phyloP scores from a whole-genome alignment of 257 asterid species.

The Craterostigma plantagineum region DNA sequence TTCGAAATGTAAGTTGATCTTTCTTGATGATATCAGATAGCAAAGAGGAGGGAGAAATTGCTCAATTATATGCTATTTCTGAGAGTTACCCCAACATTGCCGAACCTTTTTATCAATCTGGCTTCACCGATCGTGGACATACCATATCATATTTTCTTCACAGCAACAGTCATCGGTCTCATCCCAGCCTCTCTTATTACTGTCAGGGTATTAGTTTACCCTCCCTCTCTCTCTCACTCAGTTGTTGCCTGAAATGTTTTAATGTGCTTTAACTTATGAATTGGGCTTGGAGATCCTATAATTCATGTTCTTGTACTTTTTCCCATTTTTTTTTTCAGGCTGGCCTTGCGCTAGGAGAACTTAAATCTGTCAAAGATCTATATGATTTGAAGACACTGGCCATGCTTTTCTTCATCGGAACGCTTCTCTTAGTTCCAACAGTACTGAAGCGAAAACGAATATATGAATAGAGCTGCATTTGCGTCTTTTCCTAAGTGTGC shows the following conservation, averaged over 20 bases:
- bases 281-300: neutral
- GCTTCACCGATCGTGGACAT: constrained; percentile 94
- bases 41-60: constrained; percentile 71
- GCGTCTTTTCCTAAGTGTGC: too few relatives aligned
- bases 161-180: constrained; percentile 78
- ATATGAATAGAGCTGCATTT: constrained; percentile 33
- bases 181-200: constrained; percentile 84
- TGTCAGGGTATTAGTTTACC: constrained; percentile 88
- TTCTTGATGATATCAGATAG: constrained; percentile 31
- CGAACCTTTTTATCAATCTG: constrained; percentile 84
- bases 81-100: constrained; percentile 91
- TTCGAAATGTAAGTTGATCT: neutral
- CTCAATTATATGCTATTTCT: constrained; percentile 87
- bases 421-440: constrained; percentile 56
- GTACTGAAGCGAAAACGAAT: constrained; percentile 75
- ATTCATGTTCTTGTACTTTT: neutral
- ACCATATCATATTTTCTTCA: constrained; percentile 74
- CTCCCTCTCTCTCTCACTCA: constrained; percentile 1
- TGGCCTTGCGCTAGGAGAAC: constrained; percentile 89
- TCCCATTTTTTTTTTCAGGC: constrained; percentile 31
- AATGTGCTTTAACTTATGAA: too few relatives aligned
- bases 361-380: constrained; percentile 75
- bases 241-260: too few relatives aligned
- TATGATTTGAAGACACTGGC: constrained; percentile 70
- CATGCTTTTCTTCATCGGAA: constrained; percentile 82